Conservation (phyloP, 2,329 filamentous ascomycete genomes). For the Purpureocillium lavendulum region DNA sequence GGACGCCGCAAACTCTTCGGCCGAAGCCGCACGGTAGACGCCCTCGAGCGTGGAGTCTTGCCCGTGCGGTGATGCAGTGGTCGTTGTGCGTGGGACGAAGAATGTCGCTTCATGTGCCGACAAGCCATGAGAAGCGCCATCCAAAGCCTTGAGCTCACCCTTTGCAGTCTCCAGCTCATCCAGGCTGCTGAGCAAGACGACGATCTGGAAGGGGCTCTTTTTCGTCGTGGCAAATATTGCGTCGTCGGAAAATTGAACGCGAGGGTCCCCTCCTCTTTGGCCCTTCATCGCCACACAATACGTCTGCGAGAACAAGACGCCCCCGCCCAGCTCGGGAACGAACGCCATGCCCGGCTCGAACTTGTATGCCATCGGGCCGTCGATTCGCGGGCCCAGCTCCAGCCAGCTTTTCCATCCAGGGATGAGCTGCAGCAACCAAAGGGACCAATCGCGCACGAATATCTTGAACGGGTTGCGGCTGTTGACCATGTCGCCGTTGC, state of each 20-base stretch:
- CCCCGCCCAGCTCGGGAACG: constrained; percentile 3
- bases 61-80: too few relatives aligned
- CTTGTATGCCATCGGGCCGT: constrained; percentile 5
- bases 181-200: not conserved
- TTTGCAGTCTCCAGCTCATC: not conserved
- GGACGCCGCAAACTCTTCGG: too few relatives aligned
- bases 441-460: constrained; percentile 10
- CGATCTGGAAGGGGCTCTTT: constrained; percentile 2
- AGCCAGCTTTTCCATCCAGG: constrained; percentile 6
- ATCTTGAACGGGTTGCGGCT: constrained; percentile 5
- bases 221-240: constrained; percentile 2
- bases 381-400: constrained; percentile 6
- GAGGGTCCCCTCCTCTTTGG: not conserved
- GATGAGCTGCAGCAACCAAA: constrained; percentile 10
- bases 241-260: constrained; percentile 8
- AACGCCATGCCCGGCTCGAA: constrained; percentile 7
- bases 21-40: too few relatives aligned
- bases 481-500: constrained; percentile 7
- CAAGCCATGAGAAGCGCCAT: not conserved
- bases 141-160: constrained; percentile 1
- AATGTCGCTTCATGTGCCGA: too few relatives aligned
- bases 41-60: too few relatives aligned
- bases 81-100: too few relatives aligned
- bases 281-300: constrained; percentile 1
- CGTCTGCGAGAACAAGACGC: constrained; percentile 2